A percentile compares a stretch with the other conserved stretches of the same genome.
phyloP scores from a whole-genome alignment of 2,329 filamentous ascomycete genomes.

The Calonectria hawksworthii region DNA sequence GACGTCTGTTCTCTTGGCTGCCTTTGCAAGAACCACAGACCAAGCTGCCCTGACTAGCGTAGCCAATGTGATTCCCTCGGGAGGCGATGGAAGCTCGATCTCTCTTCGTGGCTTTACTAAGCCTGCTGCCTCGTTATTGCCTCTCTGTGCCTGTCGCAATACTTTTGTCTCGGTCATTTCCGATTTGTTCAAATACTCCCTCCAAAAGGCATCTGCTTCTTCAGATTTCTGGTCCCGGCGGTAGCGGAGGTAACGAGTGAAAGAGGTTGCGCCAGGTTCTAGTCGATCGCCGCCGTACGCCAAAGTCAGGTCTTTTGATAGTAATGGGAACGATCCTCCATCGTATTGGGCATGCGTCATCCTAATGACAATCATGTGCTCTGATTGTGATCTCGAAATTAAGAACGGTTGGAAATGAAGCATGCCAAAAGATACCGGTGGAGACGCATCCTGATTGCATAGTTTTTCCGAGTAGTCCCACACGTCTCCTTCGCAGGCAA shows the following conservation, averaged over 20 bases:
- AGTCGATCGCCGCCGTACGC: background rate
- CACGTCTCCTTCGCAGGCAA: slow-evolving; percentile 19
- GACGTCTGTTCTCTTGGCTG: slow-evolving; percentile 49
- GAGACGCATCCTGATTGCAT: slow-evolving; percentile 16
- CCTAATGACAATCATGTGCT: slow-evolving; percentile 32
- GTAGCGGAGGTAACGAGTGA: background rate
- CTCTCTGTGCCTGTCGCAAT: background rate
- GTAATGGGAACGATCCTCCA: slow-evolving; percentile 30
- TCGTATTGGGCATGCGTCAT: slow-evolving; percentile 37
- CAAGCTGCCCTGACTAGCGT: slow-evolving; percentile 62
- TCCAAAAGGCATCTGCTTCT: background rate
- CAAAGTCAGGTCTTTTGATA: slow-evolving; percentile 14
- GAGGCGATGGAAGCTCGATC: slow-evolving; percentile 31
- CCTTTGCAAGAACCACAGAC: slow-evolving; percentile 55
- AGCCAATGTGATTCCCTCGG: slow-evolving; percentile 45
- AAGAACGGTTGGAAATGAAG: background rate
- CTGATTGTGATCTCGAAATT: slow-evolving; percentile 21
- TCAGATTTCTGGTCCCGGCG: slow-evolving; percentile 5
- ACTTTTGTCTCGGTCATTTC: background rate
- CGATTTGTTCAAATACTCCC: background rate
- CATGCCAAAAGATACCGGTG: slow-evolving; percentile 3
- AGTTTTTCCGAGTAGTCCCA: slow-evolving; percentile 7
- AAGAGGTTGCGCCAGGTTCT: background rate
- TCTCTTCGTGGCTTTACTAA: slow-evolving; percentile 16
- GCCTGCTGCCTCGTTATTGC: background rate